A percentile compares a stretch with the other conserved stretches of the same genome.
These are phyloP conservation scores for Globisporangium alternatum DNA, from an alignment of 352 stramenopile genomes.

Conservation along the genomic window DNA sequence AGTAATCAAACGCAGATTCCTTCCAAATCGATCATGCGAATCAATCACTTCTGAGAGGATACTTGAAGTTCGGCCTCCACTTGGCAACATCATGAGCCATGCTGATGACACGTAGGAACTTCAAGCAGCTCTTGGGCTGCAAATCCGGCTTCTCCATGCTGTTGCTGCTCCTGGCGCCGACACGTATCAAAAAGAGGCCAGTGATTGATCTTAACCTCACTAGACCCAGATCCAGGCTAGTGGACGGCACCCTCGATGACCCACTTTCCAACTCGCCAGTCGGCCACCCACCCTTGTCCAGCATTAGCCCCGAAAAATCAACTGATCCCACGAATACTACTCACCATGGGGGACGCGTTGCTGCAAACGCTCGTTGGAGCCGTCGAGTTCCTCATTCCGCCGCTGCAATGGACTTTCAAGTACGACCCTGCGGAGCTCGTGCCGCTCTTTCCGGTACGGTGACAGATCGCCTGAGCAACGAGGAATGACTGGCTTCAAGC, in stretches of 20 bases:
- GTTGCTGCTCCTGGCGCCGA: too few species aligned
- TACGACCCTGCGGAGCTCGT: not conserved
- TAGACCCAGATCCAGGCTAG: too few species aligned
- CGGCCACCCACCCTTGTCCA: not conserved
- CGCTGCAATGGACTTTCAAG: not conserved
- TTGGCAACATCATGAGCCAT: too few species aligned
- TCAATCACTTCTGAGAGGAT: not conserved
- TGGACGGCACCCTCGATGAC: not conserved
- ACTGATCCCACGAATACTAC: not conserved
- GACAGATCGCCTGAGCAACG: too few species aligned
- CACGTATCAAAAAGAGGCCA: too few species aligned
- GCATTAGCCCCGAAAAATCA: not conserved
- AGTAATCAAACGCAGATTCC: not conserved
- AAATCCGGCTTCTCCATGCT: too few species aligned
- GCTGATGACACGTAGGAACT: too few species aligned
- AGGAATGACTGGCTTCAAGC: too few species aligned
- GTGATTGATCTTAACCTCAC: too few species aligned
- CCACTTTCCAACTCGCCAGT: not conserved
- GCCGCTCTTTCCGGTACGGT: conserved; percentile 2
- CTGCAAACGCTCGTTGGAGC: not conserved
- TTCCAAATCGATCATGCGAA: not conserved
- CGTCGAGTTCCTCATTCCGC: not conserved
- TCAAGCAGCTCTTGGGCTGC: too few species aligned
- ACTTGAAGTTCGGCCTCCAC: not conserved
- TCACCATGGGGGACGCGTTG: not conserved